Conservation (phyloP, 75 land plant genomes). For the Cunninghamia lanceolata region DNA sequence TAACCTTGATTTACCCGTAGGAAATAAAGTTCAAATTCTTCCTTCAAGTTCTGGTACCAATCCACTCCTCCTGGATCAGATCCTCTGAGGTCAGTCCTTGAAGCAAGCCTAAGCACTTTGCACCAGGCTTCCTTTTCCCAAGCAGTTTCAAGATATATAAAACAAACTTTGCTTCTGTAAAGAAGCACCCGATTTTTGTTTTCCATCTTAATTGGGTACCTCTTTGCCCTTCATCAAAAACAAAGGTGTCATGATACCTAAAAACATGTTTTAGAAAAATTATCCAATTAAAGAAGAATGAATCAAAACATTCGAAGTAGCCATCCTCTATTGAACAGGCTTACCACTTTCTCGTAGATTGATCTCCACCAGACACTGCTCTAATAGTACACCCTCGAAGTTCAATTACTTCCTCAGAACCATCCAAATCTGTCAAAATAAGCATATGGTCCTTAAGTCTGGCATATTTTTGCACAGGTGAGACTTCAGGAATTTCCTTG, state of each 20-base stretch:
- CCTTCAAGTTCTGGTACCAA: slow-evolving; percentile 42
- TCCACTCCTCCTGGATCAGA: slow-evolving; percentile 9
- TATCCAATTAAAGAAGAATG: background rate
- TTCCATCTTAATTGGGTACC: slow-evolving; percentile 80
- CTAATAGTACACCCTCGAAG: slow-evolving; percentile 53
- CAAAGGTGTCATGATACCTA: background rate
- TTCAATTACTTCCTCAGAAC: slow-evolving; percentile 40
- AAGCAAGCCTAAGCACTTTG: slow-evolving; percentile 86
- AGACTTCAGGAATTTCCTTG: slow-evolving; percentile 57
- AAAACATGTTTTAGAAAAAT: background rate
- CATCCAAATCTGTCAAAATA: slow-evolving; percentile 55
- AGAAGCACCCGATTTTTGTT: slow-evolving; percentile 40
- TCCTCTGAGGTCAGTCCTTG: slow-evolving; percentile 30
- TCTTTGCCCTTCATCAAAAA: slow-evolving; percentile 65
- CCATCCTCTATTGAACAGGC: background rate
- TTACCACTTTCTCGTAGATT: slow-evolving; percentile 74
- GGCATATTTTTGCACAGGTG: slow-evolving; percentile 58
- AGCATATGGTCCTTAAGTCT: slow-evolving; percentile 43
- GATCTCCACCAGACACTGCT: slow-evolving; percentile 73
- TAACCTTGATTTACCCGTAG: slow-evolving; percentile 38
- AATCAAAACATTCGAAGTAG: background rate
- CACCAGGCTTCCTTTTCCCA: slow-evolving; percentile 99
- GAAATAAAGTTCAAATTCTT: slow-evolving; percentile 63
- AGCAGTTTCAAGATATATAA: slow-evolving; percentile 79
- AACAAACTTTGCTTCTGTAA: slow-evolving; percentile 45